Evolutionary conservation across 208 protist species (phyloP).

Genomic region (Kentomonas sorsogonicus): DNA sequence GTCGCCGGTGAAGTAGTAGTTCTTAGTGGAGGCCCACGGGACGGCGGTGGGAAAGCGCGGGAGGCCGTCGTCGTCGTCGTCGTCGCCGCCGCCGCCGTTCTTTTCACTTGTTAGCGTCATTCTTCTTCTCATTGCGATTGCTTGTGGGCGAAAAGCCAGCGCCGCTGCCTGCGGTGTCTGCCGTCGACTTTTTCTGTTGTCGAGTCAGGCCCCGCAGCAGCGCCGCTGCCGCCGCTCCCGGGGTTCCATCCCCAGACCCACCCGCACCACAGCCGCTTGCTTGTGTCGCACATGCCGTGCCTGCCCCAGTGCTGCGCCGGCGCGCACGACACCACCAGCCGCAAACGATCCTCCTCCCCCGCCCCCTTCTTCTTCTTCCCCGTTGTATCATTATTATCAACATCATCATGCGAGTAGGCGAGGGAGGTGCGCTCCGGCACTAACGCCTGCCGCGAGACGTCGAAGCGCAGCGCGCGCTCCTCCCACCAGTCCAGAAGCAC

Average conservation of each 20-base stretch:
- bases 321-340: constrained; percentile 44
- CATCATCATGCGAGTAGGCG: background rate
- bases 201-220: constrained; percentile 1
- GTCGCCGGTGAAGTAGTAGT: constrained; percentile 62
- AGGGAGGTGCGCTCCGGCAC: too few species aligned
- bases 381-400: constrained; percentile 8
- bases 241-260: constrained; percentile 45
- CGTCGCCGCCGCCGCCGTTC: too few species aligned
- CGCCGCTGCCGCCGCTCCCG: background rate
- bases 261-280: constrained; percentile 62
- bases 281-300: constrained; percentile 33
- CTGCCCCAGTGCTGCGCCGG: constrained; percentile 65
- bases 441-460: too few species aligned
- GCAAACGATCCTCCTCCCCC: too few species aligned
- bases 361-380: too few species aligned
- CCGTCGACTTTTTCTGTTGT: too few species aligned
- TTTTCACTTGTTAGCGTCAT: too few species aligned
- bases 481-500: constrained; percentile 50
- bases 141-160: too few species aligned
- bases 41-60: constrained; percentile 3
- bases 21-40: constrained; percentile 25
- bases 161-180: too few species aligned
- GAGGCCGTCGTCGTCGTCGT: too few species aligned
- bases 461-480: constrained; percentile 19
- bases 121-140: too few species aligned